phyloP scores from a whole-genome alignment of 345 rosid genomes.

The Draba incana region DNA sequence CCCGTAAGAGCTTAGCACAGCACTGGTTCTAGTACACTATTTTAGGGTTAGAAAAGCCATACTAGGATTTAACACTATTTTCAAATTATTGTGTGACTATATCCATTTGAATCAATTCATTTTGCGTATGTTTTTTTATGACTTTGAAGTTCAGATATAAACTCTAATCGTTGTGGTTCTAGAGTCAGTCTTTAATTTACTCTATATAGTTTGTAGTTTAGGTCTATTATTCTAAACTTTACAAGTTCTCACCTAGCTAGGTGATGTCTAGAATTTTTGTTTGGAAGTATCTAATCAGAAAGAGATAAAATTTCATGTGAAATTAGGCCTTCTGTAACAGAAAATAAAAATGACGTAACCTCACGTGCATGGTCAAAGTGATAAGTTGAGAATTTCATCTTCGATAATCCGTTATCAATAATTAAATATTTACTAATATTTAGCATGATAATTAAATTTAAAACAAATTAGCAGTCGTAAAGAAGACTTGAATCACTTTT shows the following conservation, averaged over 20 bases:
- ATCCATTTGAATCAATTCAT: no score
- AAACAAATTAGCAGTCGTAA: no score
- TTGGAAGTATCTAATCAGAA: slow-evolving; percentile 3
- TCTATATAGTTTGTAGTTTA: no score
- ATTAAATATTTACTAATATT: not conserved
- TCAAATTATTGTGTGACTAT: not conserved
- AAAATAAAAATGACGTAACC: slow-evolving; percentile 11
- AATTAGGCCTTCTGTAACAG: not conserved
- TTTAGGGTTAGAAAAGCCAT: not conserved
- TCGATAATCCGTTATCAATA: not conserved
- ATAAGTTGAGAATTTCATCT: not conserved
- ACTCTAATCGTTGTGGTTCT: no score
- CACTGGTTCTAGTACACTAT: not conserved
- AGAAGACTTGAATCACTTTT: not conserved
- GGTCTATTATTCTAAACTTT: slow-evolving; percentile 13
- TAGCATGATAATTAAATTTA: no score
- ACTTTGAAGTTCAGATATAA: no score
- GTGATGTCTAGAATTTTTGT: not conserved
- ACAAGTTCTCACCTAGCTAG: slow-evolving; percentile 19
- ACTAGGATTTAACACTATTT: not conserved
- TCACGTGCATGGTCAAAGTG: slow-evolving; percentile 33
- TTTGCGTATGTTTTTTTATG: not conserved
- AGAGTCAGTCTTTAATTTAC: no score
- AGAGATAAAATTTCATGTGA: not conserved
- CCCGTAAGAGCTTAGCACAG: no score